Evolutionary conservation across 2,329 filamentous ascomycete genomes (phyloP), one percentile per base, ranked within the genome.

Genomic region (Colletotrichum lini): DNA sequence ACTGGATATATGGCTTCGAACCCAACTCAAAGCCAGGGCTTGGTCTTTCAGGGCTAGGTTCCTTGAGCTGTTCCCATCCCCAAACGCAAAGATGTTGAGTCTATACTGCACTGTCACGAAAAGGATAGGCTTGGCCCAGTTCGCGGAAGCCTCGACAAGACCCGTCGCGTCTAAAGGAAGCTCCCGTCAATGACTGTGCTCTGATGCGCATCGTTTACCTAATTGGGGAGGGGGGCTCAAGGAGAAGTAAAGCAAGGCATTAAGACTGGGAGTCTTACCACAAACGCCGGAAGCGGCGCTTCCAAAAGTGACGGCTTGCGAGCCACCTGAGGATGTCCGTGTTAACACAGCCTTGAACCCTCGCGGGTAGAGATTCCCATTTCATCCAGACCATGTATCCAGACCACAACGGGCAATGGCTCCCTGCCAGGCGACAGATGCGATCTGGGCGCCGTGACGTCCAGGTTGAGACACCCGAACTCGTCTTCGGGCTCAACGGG

Each of bases 281-380:
- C 84, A 85, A 18, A 85, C 77, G 6, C 79, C 79, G 0, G 82
- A 83, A 4, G 81, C 79, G 26, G 79, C 80, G 21, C 80, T 83
- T 44, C 82, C 84, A 67, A 84, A 86, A 0, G 83, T 84, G 7
- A 85, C 78, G 1, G 82, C 77, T 59, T 85, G 84, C 3, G 83
- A 84, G 12, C 84, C 84, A 12, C 82, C 78, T 79, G 16, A 23
- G 26, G 9, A 9, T 50, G 45, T 61, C 45, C 15, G 21, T 50
- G 45, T 50, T 50, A 38, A 13, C n/a, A 1, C 3, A 8, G 67
- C 21, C 15, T 23, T 9, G 10, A 44, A 23, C 23, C 16, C 18
- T 44, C n/a, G 7, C 4, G 10, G 5, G 8, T n/a, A 23, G 26
- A 45, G 26, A 30, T 6, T 30, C 26, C 26, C 26, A 30, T 30